These are phyloP conservation scores for Boletus tomentosulus DNA, from an alignment of 768 basidiomycete genomes.

Conservation along the genomic window DNA sequence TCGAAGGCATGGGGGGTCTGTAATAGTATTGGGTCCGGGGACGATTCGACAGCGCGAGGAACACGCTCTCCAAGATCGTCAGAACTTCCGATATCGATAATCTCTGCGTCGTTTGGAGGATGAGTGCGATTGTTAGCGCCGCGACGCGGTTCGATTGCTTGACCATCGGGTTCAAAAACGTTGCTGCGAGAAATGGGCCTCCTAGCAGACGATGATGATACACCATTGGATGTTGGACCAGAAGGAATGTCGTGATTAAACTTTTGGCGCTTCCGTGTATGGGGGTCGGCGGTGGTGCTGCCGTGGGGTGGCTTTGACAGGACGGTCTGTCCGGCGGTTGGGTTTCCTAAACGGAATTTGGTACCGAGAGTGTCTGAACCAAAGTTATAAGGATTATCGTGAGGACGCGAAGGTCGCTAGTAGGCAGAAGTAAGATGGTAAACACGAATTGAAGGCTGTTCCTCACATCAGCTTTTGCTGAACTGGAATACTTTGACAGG, in stretches of 20 bases:
- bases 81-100: conserved; percentile 16
- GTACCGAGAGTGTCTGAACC: not conserved
- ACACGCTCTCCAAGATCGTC: conserved; percentile 25
- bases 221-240: not conserved
- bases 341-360: conserved; percentile 17
- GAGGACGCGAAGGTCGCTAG: conserved; percentile 6
- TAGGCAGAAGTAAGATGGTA: conserved; percentile 3
- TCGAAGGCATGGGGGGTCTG: conserved; percentile 19
- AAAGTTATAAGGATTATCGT: conserved; percentile 15
- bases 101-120: conserved; percentile 15
- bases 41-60: conserved; percentile 4
- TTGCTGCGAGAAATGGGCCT: not conserved
- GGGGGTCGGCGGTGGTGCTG: not conserved
- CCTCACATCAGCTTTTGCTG: conserved; percentile 4
- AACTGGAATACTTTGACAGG: conserved; percentile 4
- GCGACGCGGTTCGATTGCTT: conserved; percentile 9
- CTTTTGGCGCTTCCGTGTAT: conserved; percentile 23
- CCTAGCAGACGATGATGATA: conserved; percentile 2
- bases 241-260: conserved; percentile 4
- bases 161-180: conserved; percentile 22
- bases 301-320: conserved; percentile 6
- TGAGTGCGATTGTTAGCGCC: not conserved
- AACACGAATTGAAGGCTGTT: not conserved
- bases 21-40: conserved; percentile 22
- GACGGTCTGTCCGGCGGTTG: conserved; percentile 18